Conservation (phyloP, 257 asterid species). For the Petunia secreta region DNA sequence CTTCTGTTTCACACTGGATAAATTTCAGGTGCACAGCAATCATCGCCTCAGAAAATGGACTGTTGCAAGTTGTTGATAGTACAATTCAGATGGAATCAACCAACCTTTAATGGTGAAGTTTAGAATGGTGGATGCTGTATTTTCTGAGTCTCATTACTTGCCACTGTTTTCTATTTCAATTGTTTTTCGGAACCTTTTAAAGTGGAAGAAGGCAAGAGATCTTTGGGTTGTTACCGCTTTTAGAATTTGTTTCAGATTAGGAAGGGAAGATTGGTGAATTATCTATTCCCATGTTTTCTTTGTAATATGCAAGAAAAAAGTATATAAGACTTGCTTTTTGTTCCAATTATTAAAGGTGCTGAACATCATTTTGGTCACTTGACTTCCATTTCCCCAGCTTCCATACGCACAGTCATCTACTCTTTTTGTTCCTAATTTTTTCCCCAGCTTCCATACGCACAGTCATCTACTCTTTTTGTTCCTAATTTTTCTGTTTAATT, state of each 20-base stretch:
- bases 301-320: no score
- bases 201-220: background rate
- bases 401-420: no score
- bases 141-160: background rate
- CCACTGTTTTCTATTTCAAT: slow-evolving; percentile 1
- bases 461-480: no score
- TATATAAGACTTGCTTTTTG: no score
- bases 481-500: no score
- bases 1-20: slow-evolving; percentile 15
- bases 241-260: background rate
- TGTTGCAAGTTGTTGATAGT: slow-evolving; percentile 46
- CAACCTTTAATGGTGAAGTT: slow-evolving; percentile 6
- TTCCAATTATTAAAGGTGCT: no score
- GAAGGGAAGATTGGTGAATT: background rate
- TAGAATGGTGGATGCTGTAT: background rate
- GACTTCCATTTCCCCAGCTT: no score
- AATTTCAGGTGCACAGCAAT: slow-evolving; percentile 67
- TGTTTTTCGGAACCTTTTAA: background rate
- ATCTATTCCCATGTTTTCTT: no score
- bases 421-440: no score
- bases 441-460: no score
- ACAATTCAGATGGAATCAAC: slow-evolving; percentile 43
- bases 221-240: background rate
- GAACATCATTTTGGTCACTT: no score
- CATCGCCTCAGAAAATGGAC: slow-evolving; percentile 51